phyloP scores from a whole-genome alignment of 129 eudicot genomes.

The Mikania micrantha region DNA sequence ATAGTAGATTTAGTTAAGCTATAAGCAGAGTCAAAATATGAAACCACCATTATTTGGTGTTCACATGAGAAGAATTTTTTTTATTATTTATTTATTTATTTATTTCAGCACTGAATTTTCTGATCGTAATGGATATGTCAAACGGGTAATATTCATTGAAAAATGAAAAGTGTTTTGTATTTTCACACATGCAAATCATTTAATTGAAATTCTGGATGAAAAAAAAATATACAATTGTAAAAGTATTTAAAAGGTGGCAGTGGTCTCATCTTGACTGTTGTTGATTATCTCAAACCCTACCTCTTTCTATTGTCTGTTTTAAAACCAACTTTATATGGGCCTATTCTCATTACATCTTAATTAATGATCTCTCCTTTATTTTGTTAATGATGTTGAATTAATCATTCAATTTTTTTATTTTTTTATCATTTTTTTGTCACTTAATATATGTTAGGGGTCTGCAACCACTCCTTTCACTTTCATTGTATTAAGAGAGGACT shows the following conservation, averaged over 20 bases:
- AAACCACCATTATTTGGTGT: neutral
- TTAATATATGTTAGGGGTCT: slow-evolving; percentile 38
- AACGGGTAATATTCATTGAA: neutral
- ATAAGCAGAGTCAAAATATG: too few species aligned
- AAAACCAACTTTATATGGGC: slow-evolving; percentile 7
- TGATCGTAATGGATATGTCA: neutral
- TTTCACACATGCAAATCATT: neutral
- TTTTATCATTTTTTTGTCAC: neutral
- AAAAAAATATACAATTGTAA: neutral
- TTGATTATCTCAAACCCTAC: slow-evolving; percentile 3
- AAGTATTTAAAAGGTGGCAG: neutral
- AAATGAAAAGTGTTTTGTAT: neutral
- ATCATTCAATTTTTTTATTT: neutral
- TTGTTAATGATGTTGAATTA: neutral
- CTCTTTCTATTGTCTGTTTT: neutral
- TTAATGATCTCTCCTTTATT: too few species aligned
- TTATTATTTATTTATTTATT: too few species aligned
- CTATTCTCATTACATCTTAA: neutral
- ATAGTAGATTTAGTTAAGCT: too few species aligned
- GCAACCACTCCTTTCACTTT: slow-evolving; percentile 93
- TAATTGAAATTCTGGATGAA: neutral
- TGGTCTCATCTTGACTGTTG: neutral
- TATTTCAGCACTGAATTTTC: neutral
- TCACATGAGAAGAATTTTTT: neutral
- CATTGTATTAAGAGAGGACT: slow-evolving; percentile 91